Evolutionary conservation across 176 grass and related monocot genomes (phyloP).

Genomic region (Neostapfia colusana): DNA sequence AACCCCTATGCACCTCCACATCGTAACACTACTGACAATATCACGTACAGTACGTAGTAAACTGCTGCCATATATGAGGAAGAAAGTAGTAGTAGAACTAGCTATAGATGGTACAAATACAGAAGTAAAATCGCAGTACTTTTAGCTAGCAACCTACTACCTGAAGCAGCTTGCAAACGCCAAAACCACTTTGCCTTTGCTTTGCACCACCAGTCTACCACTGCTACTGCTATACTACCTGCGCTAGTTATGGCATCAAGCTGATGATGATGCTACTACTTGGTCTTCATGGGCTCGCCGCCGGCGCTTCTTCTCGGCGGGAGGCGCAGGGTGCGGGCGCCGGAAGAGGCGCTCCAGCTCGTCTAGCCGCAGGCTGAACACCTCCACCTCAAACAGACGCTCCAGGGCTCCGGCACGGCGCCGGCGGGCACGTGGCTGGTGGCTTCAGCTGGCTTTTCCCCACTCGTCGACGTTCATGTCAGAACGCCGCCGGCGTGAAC

Average conservation of each 20-base stretch:
- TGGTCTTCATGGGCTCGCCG: slow-evolving; percentile 33
- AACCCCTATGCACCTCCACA: background rate
- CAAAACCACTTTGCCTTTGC: slow-evolving; percentile 42
- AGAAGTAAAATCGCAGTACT: slow-evolving; percentile 52
- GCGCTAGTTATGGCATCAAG: background rate
- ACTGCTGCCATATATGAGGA: background rate
- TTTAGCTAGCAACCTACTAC: slow-evolving; percentile 25
- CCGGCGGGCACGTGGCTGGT: slow-evolving; percentile 54
- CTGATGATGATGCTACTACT: background rate
- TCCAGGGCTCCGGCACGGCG: slow-evolving; percentile 51
- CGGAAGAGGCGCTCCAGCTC: slow-evolving; percentile 62
- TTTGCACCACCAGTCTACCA: background rate
- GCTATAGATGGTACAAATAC: slow-evolving; percentile 35
- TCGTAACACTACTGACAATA: slow-evolving; percentile 9
- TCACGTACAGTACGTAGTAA: too few species aligned
- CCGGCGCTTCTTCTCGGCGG: slow-evolving; percentile 47
- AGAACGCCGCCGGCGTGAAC: too few species aligned
- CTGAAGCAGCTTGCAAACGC: background rate
- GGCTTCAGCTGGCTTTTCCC: slow-evolving; percentile 50
- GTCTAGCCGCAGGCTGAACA: slow-evolving; percentile 61
- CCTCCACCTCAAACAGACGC: slow-evolving; percentile 72
- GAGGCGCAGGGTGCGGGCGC: background rate
- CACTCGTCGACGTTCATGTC: slow-evolving; percentile 65
- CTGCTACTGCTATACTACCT: background rate
- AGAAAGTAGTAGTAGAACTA: background rate